These are phyloP conservation scores for Glycyrrhiza uralensis DNA, from an alignment of 306 rosid species.

Conservation along the genomic window DNA sequence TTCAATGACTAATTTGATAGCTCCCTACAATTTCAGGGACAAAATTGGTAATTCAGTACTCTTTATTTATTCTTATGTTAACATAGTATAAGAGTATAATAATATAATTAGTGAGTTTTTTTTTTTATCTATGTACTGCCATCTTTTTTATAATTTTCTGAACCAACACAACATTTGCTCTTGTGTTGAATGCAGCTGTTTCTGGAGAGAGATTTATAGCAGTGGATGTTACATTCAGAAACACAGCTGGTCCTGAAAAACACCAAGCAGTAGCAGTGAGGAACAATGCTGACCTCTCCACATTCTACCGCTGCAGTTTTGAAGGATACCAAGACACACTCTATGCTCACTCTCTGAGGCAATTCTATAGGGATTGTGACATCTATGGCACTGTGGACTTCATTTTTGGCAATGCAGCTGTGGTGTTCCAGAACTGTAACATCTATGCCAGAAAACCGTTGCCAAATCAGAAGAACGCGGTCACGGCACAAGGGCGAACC, in stretches of 20 bases:
- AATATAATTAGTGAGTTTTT: not conserved
- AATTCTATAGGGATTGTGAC: conserved; percentile 73
- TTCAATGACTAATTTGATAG: too few species aligned
- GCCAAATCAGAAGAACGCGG: conserved; percentile 40
- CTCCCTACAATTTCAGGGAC: too few species aligned
- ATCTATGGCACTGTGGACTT: conserved; percentile 75
- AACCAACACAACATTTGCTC: not conserved
- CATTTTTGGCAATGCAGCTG: conserved; percentile 79
- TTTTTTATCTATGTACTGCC: not conserved
- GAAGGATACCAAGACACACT: conserved; percentile 92
- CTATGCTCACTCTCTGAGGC: conserved; percentile 66
- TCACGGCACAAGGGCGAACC: conserved; percentile 74
- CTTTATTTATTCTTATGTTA: too few species aligned
- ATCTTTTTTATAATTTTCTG: not conserved
- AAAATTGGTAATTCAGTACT: too few species aligned
- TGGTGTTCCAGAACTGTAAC: conserved; percentile 63
- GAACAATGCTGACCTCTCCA: conserved; percentile 71
- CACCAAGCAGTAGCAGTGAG: conserved; percentile 86
- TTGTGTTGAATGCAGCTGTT: conserved; percentile 51
- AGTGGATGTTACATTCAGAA: conserved; percentile 68
- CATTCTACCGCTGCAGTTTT: conserved; percentile 75
- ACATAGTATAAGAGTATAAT: not conserved
- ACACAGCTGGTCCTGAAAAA: conserved; percentile 79
- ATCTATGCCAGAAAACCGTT: conserved; percentile 57
- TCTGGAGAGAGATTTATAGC: conserved; percentile 69